Base-by-base conservation (phyloP, 2,329 filamentous ascomycete species). In the Sphaerostilbella broomeana region DNA sequence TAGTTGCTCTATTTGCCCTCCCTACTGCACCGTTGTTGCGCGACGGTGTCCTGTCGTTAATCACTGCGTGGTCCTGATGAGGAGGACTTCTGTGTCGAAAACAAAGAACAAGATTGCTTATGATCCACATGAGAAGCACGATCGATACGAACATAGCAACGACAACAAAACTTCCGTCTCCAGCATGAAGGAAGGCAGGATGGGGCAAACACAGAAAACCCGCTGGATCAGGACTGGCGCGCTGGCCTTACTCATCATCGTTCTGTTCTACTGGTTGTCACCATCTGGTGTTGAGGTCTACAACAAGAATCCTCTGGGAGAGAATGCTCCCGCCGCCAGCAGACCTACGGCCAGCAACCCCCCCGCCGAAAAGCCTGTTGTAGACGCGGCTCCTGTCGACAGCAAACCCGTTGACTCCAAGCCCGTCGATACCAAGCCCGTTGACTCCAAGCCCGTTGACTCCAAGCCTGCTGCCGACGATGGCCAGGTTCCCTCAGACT, bases 111-210 rank as follows among this genome's bases (percentile, higher is more conserved):
- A 77, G 56, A 61, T 67, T 56, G 68, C 65, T 53, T 65, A 69
- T 71, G 78, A 82, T 56, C 76, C 75, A 47, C 64, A 76, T 75
- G 78, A 82, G 62, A 82, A 82, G 57, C 70, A 72, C 53, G 74
- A 68, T 54, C 73, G 78, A 54, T 81, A 81, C 65, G 63, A 65
- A 52, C 51, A 59, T 48, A 61, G 65, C 51, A 62, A 67, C 50
- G 65, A 64, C 56, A 62, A 68, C 51, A 57, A 61, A 53, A 65
- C 64, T 53, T 61, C 71, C 43, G 60, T 78, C 58, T 65, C 69
- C 61, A 75, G 67, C 51, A 62, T 76, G 65, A 75, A 75, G 61
- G 65, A 71, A 56, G 66, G 68, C 56, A 73, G 68, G 61, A 76
- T 77, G 69, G 73, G 76, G 47, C 77, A 81, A 65, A 72, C 75